Percentiles rank a stretch among this genome's conserved stretches.
Conservation (phyloP, 352 stramenopile species). For the Phytophthora lateralis region DNA sequence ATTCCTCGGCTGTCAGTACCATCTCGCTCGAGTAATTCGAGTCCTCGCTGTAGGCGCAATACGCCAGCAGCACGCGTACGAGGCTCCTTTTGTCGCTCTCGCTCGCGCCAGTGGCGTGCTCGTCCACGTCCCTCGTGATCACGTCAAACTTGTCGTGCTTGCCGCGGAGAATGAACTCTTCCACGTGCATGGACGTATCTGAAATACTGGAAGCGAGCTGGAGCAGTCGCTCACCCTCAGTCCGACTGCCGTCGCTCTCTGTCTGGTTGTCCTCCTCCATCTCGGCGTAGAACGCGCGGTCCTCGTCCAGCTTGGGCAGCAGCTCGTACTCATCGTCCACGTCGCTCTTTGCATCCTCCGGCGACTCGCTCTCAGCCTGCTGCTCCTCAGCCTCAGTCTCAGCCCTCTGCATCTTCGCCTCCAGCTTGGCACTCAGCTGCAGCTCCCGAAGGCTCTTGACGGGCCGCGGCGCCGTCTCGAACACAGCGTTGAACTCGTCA, state of each 20-base stretch:
- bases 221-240: conserved; percentile 34
- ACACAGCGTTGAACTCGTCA: conserved; percentile 40
- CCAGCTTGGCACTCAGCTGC: conserved; percentile 17
- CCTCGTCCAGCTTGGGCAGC: conserved; percentile 33
- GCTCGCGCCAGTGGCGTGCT: conserved; percentile 32
- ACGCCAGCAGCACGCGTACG: conserved; percentile 68
- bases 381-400: neutral
- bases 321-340: conserved; percentile 46
- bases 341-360: conserved; percentile 21
- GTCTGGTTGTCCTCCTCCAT: conserved; percentile 29
- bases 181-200: conserved; percentile 46
- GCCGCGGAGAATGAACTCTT: conserved; percentile 62
- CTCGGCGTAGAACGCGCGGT: conserved; percentile 42
- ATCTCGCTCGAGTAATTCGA: conserved; percentile 65
- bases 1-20: conserved; percentile 67
- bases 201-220: conserved; percentile 43
- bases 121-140: conserved; percentile 59
- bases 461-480: conserved; percentile 23
- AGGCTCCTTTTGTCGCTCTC: conserved; percentile 51
- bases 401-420: conserved; percentile 6
- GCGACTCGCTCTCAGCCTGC: conserved; percentile 5
- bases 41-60: conserved; percentile 79
- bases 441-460: conserved; percentile 27
- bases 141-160: conserved; percentile 54
- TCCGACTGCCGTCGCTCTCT: conserved; percentile 14